phyloP scores from a whole-genome alignment of 2,329 filamentous ascomycete species.

The Fusarium sp. region DNA sequence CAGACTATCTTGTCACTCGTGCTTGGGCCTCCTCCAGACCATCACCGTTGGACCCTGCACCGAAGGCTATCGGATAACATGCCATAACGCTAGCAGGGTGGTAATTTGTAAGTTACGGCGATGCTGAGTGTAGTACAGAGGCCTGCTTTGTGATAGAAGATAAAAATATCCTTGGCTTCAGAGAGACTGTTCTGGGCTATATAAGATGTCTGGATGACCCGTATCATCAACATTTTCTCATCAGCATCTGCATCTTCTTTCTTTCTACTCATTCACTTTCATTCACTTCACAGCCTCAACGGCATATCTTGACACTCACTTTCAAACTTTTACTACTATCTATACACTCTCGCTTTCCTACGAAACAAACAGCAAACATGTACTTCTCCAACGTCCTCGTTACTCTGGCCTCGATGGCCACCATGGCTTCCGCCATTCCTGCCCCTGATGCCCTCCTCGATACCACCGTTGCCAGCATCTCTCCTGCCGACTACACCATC shows the following conservation, averaged over 20 bases:
- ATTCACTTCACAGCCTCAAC: slow-evolving; percentile 29
- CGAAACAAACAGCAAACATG: slow-evolving; percentile 40
- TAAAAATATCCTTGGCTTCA: slow-evolving; percentile 1
- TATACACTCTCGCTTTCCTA: background rate
- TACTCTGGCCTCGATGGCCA: slow-evolving; percentile 44
- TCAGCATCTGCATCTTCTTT: slow-evolving; percentile 13
- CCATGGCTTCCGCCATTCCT: slow-evolving; percentile 43
- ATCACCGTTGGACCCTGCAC: slow-evolving; percentile 3
- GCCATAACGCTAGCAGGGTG: slow-evolving; percentile 1
- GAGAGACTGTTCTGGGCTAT: slow-evolving; percentile 9
- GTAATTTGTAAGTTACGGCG: background rate
- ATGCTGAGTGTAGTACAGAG: background rate
- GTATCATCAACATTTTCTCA: slow-evolving; percentile 18
- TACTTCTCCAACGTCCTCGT: slow-evolving; percentile 47
- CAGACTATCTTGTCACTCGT: slow-evolving; percentile 11
- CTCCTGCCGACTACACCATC: slow-evolving; percentile 31
- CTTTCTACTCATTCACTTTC: slow-evolving; percentile 26
- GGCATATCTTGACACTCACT: slow-evolving; percentile 11
- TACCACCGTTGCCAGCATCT: slow-evolving; percentile 36
- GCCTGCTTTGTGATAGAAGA: background rate
- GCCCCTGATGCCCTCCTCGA: slow-evolving; percentile 47
- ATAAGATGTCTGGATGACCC: slow-evolving; percentile 25
- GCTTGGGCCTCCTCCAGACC: slow-evolving; percentile 17
- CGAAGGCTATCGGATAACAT: slow-evolving; percentile 10
- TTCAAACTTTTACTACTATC: slow-evolving; percentile 4